A percentile compares a stretch with the other conserved stretches of the same genome.
phyloP scores from a whole-genome alignment of 2,329 filamentous ascomycete genomes.

The Aureobasidium sp. region DNA sequence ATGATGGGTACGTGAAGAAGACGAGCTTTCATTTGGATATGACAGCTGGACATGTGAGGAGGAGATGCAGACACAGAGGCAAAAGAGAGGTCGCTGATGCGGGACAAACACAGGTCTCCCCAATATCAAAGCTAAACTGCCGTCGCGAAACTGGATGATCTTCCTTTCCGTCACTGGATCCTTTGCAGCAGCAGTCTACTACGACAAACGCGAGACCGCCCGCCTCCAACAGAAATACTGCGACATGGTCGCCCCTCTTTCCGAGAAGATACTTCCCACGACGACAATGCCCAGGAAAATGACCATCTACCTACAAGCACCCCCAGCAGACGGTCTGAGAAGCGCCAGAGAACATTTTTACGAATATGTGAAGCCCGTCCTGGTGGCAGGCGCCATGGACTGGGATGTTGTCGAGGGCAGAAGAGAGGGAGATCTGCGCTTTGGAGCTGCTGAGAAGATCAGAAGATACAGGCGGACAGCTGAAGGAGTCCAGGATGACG shows the following conservation, averaged over 20 bases:
- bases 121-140: constrained; percentile 72
- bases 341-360: constrained; percentile 90
- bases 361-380: constrained; percentile 88
- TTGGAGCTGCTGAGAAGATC: constrained; percentile 78
- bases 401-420: constrained; percentile 94
- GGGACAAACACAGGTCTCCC: constrained; percentile 59
- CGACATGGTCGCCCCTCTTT: constrained; percentile 74
- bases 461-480: constrained; percentile 54
- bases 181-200: constrained; percentile 73
- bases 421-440: constrained; percentile 85
- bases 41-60: not conserved
- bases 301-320: constrained; percentile 77
- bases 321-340: constrained; percentile 78
- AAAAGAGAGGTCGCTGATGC: not conserved
- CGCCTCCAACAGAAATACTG: constrained; percentile 81
- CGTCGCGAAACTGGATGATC: constrained; percentile 96
- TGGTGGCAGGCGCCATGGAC: constrained; percentile 83
- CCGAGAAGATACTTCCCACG: constrained; percentile 65
- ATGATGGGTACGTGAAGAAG: constrained; percentile 52
- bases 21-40: not conserved
- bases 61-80: constrained; percentile 1
- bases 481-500: constrained; percentile 53
- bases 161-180: constrained; percentile 75
- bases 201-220: constrained; percentile 88
- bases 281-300: constrained; percentile 74